These are phyloP conservation scores for Mycosphaerella sp. DNA, from an alignment of 2,329 filamentous ascomycete species.

Conservation along the genomic window DNA sequence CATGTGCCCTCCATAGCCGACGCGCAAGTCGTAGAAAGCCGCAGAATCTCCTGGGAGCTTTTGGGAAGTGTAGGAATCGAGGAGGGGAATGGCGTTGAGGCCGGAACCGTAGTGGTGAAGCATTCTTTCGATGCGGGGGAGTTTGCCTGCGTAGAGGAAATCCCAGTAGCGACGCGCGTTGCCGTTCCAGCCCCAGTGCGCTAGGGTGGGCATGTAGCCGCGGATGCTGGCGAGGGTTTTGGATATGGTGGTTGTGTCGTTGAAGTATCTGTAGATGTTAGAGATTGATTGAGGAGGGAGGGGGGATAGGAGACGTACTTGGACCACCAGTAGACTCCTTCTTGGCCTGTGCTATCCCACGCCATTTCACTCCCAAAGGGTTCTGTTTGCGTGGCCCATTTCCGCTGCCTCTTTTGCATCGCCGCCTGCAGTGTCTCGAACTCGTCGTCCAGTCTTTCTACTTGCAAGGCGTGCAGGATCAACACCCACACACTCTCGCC, in stretches of 20 bases:
- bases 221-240: conserved; percentile 53
- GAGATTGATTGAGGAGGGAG: not conserved
- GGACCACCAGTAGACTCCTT: conserved; percentile 51
- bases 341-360: conserved; percentile 58
- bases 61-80: conserved; percentile 44
- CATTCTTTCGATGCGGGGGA: conserved; percentile 43
- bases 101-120: conserved; percentile 58
- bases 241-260: conserved; percentile 39
- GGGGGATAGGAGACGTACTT: conserved; percentile 26
- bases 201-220: conserved; percentile 52
- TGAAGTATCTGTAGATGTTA: conserved; percentile 35
- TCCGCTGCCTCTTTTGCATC: conserved; percentile 47
- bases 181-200: conserved; percentile 59
- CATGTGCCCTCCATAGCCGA: conserved; percentile 50
- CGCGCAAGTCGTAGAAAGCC: conserved; percentile 45
- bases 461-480: conserved; percentile 46
- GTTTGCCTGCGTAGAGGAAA: conserved; percentile 45
- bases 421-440: conserved; percentile 34
- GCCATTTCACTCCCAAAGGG: conserved; percentile 58
- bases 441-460: conserved; percentile 40
- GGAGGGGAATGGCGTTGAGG: conserved; percentile 52
- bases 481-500: conserved; percentile 54
- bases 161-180: conserved; percentile 58
- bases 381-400: conserved; percentile 48
- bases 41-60: conserved; percentile 27